Conservation (phyloP, 441 rosid species). For the Populus hybrid region DNA sequence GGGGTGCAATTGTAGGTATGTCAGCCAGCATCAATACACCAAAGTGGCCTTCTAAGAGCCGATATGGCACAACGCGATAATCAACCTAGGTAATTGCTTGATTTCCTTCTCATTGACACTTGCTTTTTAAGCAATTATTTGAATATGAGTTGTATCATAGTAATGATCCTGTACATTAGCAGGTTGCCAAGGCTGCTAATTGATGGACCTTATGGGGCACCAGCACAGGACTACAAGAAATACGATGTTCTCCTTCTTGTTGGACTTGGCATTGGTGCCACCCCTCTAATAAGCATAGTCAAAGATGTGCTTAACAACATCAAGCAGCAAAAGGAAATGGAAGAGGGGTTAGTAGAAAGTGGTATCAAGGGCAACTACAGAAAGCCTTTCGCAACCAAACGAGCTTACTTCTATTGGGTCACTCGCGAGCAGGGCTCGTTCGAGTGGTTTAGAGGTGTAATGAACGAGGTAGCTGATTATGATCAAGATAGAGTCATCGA, state of each 20-base stretch:
- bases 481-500: conserved; percentile 63
- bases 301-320: conserved; percentile 78
- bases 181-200: conserved; percentile 73
- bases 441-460: conserved; percentile 82
- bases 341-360: conserved; percentile 26
- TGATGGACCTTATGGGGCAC: conserved; percentile 88
- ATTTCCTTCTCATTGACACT: not conserved
- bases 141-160: not conserved
- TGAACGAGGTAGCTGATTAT: conserved; percentile 72
- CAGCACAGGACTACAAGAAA: conserved; percentile 71
- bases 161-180: conserved; percentile 4
- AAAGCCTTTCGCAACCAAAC: conserved; percentile 45
- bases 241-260: conserved; percentile 76
- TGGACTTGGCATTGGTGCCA: conserved; percentile 88
- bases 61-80: conserved; percentile 37
- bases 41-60: conserved; percentile 62
- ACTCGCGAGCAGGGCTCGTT: conserved; percentile 87
- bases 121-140: not conserved
- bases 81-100: conserved; percentile 13
- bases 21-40: conserved; percentile 49
- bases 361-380: conserved; percentile 12
- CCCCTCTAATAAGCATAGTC: conserved; percentile 75
- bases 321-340: conserved; percentile 39
- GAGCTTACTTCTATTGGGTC: conserved; percentile 93
- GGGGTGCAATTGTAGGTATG: conserved; percentile 36